phyloP scores from a whole-genome alignment of 345 rosid genomes.

The Camelina laxa region DNA sequence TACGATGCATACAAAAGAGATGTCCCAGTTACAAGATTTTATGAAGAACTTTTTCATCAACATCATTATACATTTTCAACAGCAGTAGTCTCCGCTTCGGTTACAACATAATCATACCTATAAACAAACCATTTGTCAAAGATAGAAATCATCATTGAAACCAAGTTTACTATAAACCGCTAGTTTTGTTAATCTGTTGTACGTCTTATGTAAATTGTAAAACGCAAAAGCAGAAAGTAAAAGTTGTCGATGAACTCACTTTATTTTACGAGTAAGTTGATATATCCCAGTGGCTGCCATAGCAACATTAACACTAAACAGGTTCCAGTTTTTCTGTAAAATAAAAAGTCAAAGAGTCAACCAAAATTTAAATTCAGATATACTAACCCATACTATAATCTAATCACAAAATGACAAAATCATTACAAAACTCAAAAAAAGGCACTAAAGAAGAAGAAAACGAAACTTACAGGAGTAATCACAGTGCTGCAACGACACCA shows the following conservation, averaged over 20 bases:
- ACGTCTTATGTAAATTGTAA: too few relatives aligned
- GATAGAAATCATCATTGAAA: too few relatives aligned
- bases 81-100: constrained; percentile 52
- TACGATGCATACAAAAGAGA: neutral
- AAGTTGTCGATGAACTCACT: constrained; percentile 49
- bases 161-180: too few relatives aligned
- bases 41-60: constrained; percentile 3
- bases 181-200: too few relatives aligned
- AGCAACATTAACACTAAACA: constrained; percentile 78
- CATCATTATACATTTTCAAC: constrained; percentile 54
- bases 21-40: constrained; percentile 12
- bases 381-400: too few relatives aligned
- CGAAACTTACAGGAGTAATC: constrained; percentile 72
- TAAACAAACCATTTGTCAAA: neutral
- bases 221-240: neutral
- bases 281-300: constrained; percentile 88
- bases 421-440: neutral
- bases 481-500: constrained; percentile 85
- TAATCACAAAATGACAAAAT: neutral
- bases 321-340: constrained; percentile 89
- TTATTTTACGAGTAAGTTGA: constrained; percentile 78
- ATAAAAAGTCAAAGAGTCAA: neutral
- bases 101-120: constrained; percentile 68
- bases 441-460: neutral
- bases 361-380: neutral